Evolutionary conservation across 768 basidiomycete species (phyloP).

Genomic region (Tricholoma matsutake): DNA sequence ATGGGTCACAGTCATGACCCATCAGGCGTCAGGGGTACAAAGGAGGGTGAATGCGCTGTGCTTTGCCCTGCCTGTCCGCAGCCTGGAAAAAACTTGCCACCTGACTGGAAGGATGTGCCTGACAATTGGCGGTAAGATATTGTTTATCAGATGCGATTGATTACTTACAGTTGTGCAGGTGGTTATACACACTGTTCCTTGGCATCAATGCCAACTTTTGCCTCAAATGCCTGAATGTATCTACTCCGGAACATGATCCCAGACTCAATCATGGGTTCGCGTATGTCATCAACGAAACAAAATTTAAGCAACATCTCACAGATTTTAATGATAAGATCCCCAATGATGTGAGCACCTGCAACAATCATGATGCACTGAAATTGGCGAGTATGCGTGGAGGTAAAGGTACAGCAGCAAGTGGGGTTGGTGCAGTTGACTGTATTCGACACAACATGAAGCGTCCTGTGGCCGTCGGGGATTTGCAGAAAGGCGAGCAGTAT

Average conservation of each 20-base stretch:
- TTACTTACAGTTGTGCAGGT: background rate
- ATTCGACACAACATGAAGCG: conserved; percentile 13
- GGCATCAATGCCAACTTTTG: no score
- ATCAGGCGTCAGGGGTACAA: conserved; percentile 11
- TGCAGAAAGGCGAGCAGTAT: no score
- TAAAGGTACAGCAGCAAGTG: conserved; percentile 14
- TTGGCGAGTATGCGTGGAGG: conserved; percentile 6
- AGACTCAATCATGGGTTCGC: no score
- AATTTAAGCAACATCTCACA: conserved; percentile 10
- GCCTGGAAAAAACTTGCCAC: conserved; percentile 24
- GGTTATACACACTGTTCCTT: no score
- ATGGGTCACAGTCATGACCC: conserved; percentile 17
- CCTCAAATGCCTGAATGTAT: conserved; percentile 17
- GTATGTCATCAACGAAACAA: no score
- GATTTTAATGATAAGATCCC: no score
- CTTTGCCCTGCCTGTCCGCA: conserved; percentile 27
- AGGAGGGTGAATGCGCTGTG: conserved; percentile 19
- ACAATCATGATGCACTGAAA: no score
- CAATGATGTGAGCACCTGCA: no score
- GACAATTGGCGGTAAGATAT: background rate
- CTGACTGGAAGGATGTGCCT: conserved; percentile 15
- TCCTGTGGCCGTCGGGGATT: conserved; percentile 7
- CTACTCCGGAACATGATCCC: conserved; percentile 14
- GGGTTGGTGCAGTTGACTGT: no score
- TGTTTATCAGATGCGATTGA: background rate